These are phyloP conservation scores for Protea cynaroides DNA, from an alignment of 164 flowering plant genomes.

Conservation along the genomic window DNA sequence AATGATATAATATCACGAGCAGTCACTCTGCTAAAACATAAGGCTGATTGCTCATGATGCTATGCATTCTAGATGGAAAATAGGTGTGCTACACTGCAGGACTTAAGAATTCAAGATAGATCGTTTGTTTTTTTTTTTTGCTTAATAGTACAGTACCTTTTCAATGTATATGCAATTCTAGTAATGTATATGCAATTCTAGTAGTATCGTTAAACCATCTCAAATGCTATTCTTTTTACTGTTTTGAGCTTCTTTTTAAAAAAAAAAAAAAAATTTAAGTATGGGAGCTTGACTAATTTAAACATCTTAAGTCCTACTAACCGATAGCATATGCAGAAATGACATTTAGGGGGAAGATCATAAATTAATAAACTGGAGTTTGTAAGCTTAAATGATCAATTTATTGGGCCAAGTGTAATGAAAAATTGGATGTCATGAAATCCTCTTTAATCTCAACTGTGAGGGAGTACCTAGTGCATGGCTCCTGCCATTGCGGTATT, in stretches of 20 bases:
- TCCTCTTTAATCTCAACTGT: too few species aligned
- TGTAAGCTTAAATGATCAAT: background rate
- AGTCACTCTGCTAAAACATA: conserved; percentile 64
- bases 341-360: background rate
- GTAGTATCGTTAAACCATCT: background rate
- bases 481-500: too few species aligned
- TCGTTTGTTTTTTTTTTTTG: background rate
- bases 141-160: background rate
- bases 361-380: background rate
- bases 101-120: background rate
- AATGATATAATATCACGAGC: conserved; percentile 85
- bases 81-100: conserved; percentile 13
- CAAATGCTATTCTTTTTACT: background rate
- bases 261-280: background rate
- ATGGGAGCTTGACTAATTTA: background rate
- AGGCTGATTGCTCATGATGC: conserved; percentile 96
- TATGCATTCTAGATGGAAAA: conserved; percentile 35
- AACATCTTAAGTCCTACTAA: background rate
- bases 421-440: too few species aligned
- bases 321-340: background rate
- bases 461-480: too few species aligned
- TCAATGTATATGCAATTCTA: background rate
- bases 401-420: background rate
- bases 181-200: background rate
- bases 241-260: background rate